Evolutionary conservation across 495 filamentous ascomycete species (phyloP), one percentile per base, ranked within the genome.

Genomic region (Hypoxylon trugodes): DNA sequence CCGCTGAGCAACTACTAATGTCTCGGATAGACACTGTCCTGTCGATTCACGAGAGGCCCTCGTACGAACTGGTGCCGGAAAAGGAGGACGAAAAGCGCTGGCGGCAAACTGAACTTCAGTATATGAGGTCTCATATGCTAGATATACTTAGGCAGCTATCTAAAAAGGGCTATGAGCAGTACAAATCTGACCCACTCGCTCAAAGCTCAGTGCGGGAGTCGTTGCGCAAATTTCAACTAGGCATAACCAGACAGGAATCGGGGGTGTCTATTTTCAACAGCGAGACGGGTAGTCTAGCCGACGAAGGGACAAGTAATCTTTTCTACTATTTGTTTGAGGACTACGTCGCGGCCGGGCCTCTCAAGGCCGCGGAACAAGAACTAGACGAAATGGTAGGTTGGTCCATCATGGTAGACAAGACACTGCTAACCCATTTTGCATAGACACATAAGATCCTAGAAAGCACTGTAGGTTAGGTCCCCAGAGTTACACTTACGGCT

Each of bases 311-410:
- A 0, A 91, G 90, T 58, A 74, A 93, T 24, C 79, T 96, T 9
- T 91, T 94, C 66, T 94, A 91, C 71, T 95, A 93, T 69, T 80
- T 96, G 4, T 96, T 95, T 64, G 92, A 96, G 65, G 91, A 95
- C 72, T 96, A 75, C 21, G 66, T 70, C 28, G 67, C 71, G 1
- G 71, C 71, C 2, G 65, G 57, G 1, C 71, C 67, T 22, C 48
- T 75, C 19, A 90, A 89, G 33, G 91, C 88, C 0, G 79, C 96
- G 10, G 83, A 96, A 16, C 87, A 92, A 60, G 90, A 88, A 22
- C 69, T 96, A 25, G 89, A 94, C 66, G 84, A 87, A 45, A 87
- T 89, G 28, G 90, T 95, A 30, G 72, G 75, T 59, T 51, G 62
- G 28, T 87, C 19, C 10, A 13, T 8, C 8, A 7, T 40, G 88